Base-by-base conservation (phyloP, 2,329 filamentous ascomycete species). In the Fusarium longipes region DNA sequence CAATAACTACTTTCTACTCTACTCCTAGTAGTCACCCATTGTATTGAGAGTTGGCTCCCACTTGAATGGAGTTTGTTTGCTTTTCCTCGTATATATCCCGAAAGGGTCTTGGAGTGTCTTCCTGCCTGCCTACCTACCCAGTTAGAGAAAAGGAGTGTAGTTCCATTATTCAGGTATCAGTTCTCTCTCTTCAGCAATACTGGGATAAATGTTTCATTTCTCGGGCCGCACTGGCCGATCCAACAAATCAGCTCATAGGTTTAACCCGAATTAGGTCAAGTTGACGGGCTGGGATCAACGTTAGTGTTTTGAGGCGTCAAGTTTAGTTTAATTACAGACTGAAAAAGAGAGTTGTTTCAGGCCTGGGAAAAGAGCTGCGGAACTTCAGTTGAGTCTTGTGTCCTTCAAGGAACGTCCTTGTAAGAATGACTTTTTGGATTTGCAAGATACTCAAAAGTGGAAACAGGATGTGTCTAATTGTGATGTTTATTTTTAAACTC, bases 241-340 rank as follows among this genome's bases (percentile, higher is more conserved):
- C 32, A 39, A 14, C 18, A 63, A 49, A 61, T 63, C 39, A 63
- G 22, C 11, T 45, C 15, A 35, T 15, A 15, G 25, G 51, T 45
- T 45, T 53, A 30, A 17, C 44, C 60, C 24, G 8, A 36, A 40
- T 18, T 2, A 17, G 17, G 58, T 33, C 25, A 45, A 62, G 48
- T 14, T 18, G 9, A 17, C 27, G 38, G 17, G 29, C 33, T 53
- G 20, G n/a, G n/a, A n/a, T n/a, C n/a, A 7, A 40, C 39, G 38
- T 45, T 48, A n/a, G 44, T 14, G 8, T 17, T 22, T 36, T 48
- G 47, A 57, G 60, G 58, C 60, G 51, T 63, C 57, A 27, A 47
- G 14, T 63, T 58, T 63, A 63, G 56, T 63, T 63, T 40, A 64
- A 63, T 48, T 48, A 48, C 45, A n/a, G 22, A 18, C 20, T 35